phyloP scores from a whole-genome alignment of 78 protist species.

The Cavenderia fasciculata region DNA sequence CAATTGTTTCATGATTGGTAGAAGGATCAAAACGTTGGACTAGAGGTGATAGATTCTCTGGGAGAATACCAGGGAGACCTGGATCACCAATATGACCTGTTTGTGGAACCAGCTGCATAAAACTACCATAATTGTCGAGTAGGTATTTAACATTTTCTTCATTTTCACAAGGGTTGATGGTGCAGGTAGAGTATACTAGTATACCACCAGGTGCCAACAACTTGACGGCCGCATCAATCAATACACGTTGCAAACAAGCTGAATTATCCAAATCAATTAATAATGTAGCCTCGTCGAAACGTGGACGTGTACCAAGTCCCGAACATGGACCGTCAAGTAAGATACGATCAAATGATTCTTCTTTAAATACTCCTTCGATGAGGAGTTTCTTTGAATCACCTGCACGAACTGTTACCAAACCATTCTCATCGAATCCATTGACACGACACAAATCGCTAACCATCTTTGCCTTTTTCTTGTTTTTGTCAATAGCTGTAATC shows the following conservation, averaged over 20 bases:
- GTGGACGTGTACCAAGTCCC: slow-evolving; percentile 97
- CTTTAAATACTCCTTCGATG: slow-evolving; percentile 4
- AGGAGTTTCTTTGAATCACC: neutral
- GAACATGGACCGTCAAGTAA: slow-evolving; percentile 99
- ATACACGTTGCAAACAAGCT: slow-evolving; percentile 91
- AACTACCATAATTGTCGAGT: slow-evolving; percentile 48
- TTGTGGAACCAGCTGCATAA: slow-evolving; percentile 23
- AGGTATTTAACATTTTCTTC: slow-evolving; percentile 97
- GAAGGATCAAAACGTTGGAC: slow-evolving; percentile 70
- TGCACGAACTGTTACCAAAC: neutral
- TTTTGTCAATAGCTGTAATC: slow-evolving; percentile 96
- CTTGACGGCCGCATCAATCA: slow-evolving; percentile 96
- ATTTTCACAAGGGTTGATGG: slow-evolving; percentile 95
- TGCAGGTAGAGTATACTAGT: slow-evolving; percentile 82
- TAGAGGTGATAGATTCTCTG: neutral
- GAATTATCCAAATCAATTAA: slow-evolving; percentile 88
- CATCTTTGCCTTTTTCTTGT: slow-evolving; percentile 80
- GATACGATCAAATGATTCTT: slow-evolving; percentile 94
- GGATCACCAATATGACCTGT: neutral
- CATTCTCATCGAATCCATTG: slow-evolving; percentile 5
- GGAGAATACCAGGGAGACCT: slow-evolving; percentile 11
- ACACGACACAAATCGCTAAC: slow-evolving; percentile 45
- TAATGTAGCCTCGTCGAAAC: slow-evolving; percentile 88
- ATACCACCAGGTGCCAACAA: slow-evolving; percentile 79
- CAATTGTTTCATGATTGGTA: slow-evolving; percentile 11